Conservation (phyloP, 2,329 filamentous ascomycete species). For the Pyrenochaeta sp. region DNA sequence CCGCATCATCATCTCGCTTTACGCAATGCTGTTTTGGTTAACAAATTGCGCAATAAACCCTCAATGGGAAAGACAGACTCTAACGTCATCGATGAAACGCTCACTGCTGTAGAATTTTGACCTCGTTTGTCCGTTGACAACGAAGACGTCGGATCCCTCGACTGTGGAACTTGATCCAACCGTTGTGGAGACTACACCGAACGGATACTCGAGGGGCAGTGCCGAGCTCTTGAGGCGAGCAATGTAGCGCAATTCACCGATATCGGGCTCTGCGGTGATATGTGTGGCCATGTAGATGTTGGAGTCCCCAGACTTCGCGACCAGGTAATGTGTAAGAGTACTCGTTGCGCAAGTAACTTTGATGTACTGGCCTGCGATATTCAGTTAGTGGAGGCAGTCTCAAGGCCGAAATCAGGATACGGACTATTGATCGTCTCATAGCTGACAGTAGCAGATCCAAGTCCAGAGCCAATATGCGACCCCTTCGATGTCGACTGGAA, state of each 20-base stretch:
- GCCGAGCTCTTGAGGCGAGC: conserved; percentile 62
- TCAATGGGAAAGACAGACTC: conserved; percentile 10
- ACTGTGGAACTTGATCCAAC: conserved; percentile 59
- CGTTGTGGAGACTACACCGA: conserved; percentile 61
- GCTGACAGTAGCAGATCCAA: conserved; percentile 65
- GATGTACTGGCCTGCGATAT: conserved; percentile 54
- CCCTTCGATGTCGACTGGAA: conserved; percentile 62
- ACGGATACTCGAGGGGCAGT: conserved; percentile 46
- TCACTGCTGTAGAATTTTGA: conserved; percentile 75
- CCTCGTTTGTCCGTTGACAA: conserved; percentile 68
- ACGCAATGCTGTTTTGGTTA: conserved; percentile 64
- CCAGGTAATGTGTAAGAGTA: conserved; percentile 70
- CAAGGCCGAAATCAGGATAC: conserved; percentile 6
- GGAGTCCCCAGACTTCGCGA: conserved; percentile 66
- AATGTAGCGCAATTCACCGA: conserved; percentile 68
- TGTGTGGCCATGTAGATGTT: conserved; percentile 65
- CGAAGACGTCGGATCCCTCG: conserved; percentile 62
- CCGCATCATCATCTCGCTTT: conserved; percentile 55
- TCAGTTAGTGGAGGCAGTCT: background rate
- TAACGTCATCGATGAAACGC: conserved; percentile 70
- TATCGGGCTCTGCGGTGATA: conserved; percentile 57
- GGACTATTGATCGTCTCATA: conserved; percentile 43
- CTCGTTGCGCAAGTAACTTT: conserved; percentile 68
- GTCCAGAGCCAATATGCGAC: conserved; percentile 66
- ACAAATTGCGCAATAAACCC: background rate